phyloP scores from a whole-genome alignment of 2,329 filamentous ascomycete species.

The Fusarium sp. region DNA sequence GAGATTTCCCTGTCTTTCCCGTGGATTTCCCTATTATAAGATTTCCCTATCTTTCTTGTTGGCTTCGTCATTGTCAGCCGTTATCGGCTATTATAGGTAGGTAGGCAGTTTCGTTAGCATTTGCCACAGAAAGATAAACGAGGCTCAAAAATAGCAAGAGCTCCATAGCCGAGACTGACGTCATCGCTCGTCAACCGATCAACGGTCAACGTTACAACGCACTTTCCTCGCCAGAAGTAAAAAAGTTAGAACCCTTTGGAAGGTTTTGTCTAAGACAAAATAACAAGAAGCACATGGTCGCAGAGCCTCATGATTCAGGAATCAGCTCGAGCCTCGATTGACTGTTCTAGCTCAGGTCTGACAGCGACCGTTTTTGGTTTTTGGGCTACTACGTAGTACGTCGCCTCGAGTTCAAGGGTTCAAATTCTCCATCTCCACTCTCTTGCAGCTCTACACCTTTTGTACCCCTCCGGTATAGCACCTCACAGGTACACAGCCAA shows the following conservation, averaged over 20 bases:
- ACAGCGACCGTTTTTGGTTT: conserved; percentile 21
- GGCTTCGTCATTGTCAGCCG: conserved; percentile 18
- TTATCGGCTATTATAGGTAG: conserved; percentile 8
- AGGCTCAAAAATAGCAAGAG: conserved; percentile 18
- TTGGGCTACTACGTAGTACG: conserved; percentile 2
- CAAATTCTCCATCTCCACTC: conserved; percentile 33
- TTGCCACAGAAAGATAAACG: conserved; percentile 41
- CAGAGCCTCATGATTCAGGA: conserved; percentile 48
- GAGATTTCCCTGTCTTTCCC: no score
- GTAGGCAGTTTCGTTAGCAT: conserved; percentile 7
- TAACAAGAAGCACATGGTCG: conserved; percentile 1
- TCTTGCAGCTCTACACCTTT: neutral
- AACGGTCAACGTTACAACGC: conserved; percentile 30
- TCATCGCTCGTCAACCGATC: conserved; percentile 38
- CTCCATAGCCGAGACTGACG: conserved; percentile 17
- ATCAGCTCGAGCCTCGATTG: conserved; percentile 6
- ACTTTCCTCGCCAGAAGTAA: neutral
- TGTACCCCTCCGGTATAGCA: no score
- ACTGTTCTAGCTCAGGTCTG: conserved; percentile 33
- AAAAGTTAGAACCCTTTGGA: neutral
- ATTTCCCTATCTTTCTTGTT: no score
- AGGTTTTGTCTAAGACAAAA: conserved; percentile 1
- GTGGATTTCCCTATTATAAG: no score
- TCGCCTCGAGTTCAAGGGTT: no score
- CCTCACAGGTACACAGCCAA: conserved; percentile 16